Evolutionary conservation across 2,329 filamentous ascomycete genomes (phyloP).

Genomic region (Ophiocordyceps unilateralis): DNA sequence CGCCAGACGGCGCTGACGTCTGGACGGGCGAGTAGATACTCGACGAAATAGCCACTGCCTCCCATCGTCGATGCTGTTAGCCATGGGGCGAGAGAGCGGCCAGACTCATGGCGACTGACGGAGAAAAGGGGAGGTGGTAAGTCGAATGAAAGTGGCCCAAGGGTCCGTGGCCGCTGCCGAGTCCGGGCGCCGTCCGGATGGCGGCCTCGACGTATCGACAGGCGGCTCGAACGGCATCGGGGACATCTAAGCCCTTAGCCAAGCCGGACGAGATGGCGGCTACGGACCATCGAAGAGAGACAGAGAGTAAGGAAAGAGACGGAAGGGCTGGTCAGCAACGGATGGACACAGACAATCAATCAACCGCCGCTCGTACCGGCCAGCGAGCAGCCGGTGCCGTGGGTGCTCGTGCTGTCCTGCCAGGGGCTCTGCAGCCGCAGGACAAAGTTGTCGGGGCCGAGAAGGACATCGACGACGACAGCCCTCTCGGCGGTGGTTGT

Average conservation of each 20-base stretch:
- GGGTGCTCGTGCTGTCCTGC: conserved; percentile 61
- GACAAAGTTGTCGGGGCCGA: conserved; percentile 36
- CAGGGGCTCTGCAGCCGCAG: conserved; percentile 54
- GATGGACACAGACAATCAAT: neutral
- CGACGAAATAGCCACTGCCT: conserved; percentile 55
- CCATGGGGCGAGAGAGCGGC: neutral
- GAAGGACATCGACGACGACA: conserved; percentile 62
- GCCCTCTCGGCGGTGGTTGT: conserved; percentile 38
- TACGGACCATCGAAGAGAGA: conserved; percentile 11
- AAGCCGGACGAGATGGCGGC: conserved; percentile 63
- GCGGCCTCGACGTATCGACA: conserved; percentile 56
- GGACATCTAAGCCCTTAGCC: conserved; percentile 37
- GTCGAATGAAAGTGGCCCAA: conserved; percentile 66
- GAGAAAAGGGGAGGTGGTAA: conserved; percentile 49
- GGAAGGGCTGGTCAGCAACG: neutral
- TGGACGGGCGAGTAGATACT: conserved; percentile 60
- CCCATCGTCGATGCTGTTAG: neutral
- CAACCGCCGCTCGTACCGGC: conserved; percentile 44
- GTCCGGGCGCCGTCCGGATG: conserved; percentile 44
- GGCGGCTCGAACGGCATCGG: conserved; percentile 45
- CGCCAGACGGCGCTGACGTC: conserved; percentile 64
- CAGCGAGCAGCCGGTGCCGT: conserved; percentile 87
- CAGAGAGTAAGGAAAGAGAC: neutral
- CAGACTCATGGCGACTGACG: conserved; percentile 22
- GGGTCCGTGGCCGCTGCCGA: conserved; percentile 53